phyloP scores from a whole-genome alignment of 371 early-diverging fungal species.

The Mucor irregularis region DNA sequence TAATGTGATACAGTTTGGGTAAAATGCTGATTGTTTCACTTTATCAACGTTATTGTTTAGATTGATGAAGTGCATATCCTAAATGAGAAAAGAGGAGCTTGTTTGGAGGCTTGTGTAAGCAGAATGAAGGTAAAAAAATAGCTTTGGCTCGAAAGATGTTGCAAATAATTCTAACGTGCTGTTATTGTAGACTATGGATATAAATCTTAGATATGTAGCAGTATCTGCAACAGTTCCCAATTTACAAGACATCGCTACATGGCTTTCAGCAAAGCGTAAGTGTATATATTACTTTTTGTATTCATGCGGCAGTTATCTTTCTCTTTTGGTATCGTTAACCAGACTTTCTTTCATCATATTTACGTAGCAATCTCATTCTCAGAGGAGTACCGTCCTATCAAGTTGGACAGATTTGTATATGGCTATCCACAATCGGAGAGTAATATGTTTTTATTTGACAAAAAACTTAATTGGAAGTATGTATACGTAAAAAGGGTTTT shows the following conservation, averaged over 20 bases:
- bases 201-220: conserved; percentile 55
- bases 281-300: not conserved
- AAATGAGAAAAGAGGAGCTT: conserved; percentile 51
- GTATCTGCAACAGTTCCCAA: conserved; percentile 92
- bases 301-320: not conserved
- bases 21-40: no score
- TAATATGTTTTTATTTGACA: conserved; percentile 67
- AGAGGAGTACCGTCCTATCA: conserved; percentile 81
- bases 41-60: no score
- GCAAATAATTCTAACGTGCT: not conserved
- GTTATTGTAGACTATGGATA: conserved; percentile 33
- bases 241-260: conserved; percentile 73
- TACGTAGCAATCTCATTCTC: conserved; percentile 54
- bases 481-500: not conserved
- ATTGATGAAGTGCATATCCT: conserved; percentile 62
- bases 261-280: conserved; percentile 56
- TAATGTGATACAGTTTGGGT: no score
- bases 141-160: not conserved
- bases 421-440: conserved; percentile 45
- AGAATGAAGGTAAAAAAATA: conserved; percentile 41
- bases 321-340: no score
- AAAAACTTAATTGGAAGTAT: conserved; percentile 66
- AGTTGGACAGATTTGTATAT: conserved; percentile 61
- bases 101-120: conserved; percentile 56
- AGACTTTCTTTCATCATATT: not conserved